Conservation (phyloP, 306 rosid genomes). For the Corylus heterophylla region DNA sequence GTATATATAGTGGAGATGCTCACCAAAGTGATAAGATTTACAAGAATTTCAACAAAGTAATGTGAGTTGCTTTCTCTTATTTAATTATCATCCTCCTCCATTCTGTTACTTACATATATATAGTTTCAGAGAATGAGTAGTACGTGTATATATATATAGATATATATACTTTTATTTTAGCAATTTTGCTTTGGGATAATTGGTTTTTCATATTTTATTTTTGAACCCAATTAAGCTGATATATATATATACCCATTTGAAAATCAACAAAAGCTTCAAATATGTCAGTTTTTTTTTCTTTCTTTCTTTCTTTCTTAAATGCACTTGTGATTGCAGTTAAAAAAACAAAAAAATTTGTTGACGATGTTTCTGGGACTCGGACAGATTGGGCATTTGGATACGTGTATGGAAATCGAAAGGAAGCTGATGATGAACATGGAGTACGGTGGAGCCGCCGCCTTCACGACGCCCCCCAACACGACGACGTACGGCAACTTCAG, state of each 20-base stretch:
- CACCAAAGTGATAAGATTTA: background rate
- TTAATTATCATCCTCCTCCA: background rate
- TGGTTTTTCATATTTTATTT: too few species aligned
- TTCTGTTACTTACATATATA: background rate
- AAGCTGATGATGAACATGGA: constrained; percentile 27
- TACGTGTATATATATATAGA: too few species aligned
- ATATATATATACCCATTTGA: too few species aligned
- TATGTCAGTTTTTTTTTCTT: too few species aligned
- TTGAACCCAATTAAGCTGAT: too few species aligned
- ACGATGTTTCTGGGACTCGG: constrained; percentile 14
- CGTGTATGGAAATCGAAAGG: constrained; percentile 8
- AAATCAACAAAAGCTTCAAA: too few species aligned
- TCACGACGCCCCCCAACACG: background rate
- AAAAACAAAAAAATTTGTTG: background rate
- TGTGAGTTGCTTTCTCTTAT: constrained; percentile 2
- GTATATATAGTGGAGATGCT: background rate
- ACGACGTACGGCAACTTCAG: constrained; percentile 14
- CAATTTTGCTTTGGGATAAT: too few species aligned
- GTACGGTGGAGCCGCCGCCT: constrained; percentile 24
- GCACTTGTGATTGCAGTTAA: constrained; percentile 5
- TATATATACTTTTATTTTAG: too few species aligned
- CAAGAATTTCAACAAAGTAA: constrained; percentile 1
- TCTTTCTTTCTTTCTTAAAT: background rate
- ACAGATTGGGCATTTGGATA: background rate
- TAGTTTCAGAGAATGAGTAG: too few species aligned